These are phyloP conservation scores for Boletus huronensis DNA, from an alignment of 768 basidiomycete species.

Conservation along the genomic window DNA sequence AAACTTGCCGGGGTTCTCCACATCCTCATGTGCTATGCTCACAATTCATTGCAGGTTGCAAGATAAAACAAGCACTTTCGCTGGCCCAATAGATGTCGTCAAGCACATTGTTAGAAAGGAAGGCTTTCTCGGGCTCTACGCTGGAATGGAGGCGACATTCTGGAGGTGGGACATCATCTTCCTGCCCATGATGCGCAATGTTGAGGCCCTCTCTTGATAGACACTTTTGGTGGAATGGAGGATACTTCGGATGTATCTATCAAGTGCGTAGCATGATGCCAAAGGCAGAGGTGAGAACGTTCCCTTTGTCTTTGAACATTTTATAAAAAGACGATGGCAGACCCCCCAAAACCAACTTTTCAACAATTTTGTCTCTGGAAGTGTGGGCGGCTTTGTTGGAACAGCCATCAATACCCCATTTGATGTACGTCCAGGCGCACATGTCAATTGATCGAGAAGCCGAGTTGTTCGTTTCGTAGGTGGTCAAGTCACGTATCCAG, in stretches of 20 bases:
- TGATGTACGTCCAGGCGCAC: conserved; percentile 36
- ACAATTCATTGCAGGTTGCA: conserved; percentile 56
- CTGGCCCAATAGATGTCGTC: conserved; percentile 90
- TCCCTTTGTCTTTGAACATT: background rate
- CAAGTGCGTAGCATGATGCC: conserved; percentile 78
- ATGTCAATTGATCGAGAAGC: background rate
- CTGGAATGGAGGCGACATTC: conserved; percentile 96
- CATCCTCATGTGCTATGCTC: background rate
- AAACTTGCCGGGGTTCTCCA: conserved; percentile 20
- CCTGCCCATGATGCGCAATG: background rate
- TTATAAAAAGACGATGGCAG: conserved; percentile 33
- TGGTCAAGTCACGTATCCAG: conserved; percentile 96
- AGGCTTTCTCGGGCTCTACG: conserved; percentile 82
- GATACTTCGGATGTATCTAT: conserved; percentile 92
- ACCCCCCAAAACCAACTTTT: conserved; percentile 64
- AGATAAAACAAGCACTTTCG: conserved; percentile 87
- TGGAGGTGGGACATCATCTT: conserved; percentile 68
- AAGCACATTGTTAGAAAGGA: conserved; percentile 72
- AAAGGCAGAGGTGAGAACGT: conserved; percentile 68
- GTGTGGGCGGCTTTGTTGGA: conserved; percentile 86
- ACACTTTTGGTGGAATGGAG: conserved; percentile 91
- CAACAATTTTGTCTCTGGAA: conserved; percentile 92
- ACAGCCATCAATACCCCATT: conserved; percentile 90
- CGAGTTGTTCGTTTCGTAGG: conserved; percentile 41
- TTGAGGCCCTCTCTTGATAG: conserved; percentile 33